Evolutionary conservation across 208 protist species (phyloP).

Genomic region (Trypanosoma vivax): DNA sequence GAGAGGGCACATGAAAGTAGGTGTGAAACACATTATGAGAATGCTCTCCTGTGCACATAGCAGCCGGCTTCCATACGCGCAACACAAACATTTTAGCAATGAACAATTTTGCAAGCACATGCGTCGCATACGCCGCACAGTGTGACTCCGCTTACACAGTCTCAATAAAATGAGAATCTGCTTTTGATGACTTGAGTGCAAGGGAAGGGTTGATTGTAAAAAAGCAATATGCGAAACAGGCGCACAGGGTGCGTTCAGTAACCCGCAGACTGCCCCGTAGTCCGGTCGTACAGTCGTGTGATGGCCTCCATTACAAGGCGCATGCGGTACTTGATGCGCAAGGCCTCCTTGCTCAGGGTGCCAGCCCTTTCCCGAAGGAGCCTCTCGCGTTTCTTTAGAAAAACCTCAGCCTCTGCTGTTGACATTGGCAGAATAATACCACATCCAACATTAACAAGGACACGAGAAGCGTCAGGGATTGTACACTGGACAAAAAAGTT

Average conservation of each 20-base stretch:
- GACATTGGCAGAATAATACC: slow-evolving; percentile 72
- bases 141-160: too few species aligned
- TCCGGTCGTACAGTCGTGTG: slow-evolving; percentile 33
- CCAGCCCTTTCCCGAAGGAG: slow-evolving; percentile 28
- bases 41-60: too few species aligned
- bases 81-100: too few species aligned
- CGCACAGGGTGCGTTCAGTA: background rate
- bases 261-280: slow-evolving; percentile 2
- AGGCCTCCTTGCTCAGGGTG: slow-evolving; percentile 37
- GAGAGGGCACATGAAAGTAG: too few species aligned
- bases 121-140: too few species aligned
- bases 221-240: background rate
- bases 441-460: slow-evolving; percentile 78
- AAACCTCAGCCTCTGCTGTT: slow-evolving; percentile 34
- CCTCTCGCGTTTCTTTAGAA: slow-evolving; percentile 51
- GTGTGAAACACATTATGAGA: too few species aligned
- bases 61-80: too few species aligned
- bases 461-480: slow-evolving; percentile 29
- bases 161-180: too few species aligned
- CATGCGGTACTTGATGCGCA: slow-evolving; percentile 75
- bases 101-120: too few species aligned
- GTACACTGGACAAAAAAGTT: slow-evolving; percentile 59
- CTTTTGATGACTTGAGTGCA: too few species aligned
- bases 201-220: too few species aligned
- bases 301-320: slow-evolving; percentile 73